Percentiles rank a stretch among this genome's conserved stretches.
These are phyloP conservation scores for Spathaspora hagerdaliae DNA, from an alignment of 805 yeast species.

Conservation along the genomic window DNA sequence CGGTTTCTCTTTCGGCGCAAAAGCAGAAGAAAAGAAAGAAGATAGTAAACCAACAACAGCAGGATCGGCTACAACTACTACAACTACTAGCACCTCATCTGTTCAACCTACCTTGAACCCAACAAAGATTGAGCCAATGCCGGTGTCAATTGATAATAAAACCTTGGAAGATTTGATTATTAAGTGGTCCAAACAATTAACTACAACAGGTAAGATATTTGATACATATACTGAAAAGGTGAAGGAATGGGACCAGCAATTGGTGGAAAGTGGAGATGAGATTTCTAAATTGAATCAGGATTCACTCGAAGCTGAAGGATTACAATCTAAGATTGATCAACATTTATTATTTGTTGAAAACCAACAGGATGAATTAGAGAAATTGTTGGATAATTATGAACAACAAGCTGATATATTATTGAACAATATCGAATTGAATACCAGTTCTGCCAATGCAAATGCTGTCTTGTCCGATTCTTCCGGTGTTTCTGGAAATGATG, in stretches of 20 bases:
- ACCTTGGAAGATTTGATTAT: constrained; percentile 89
- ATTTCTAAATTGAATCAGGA: constrained; percentile 74
- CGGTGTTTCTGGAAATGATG: background rate
- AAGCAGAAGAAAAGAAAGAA: constrained; percentile 17
- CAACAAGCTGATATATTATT: constrained; percentile 56
- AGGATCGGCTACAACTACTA: constrained; percentile 4
- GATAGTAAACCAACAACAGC: constrained; percentile 9
- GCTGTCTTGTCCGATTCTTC: constrained; percentile 3
- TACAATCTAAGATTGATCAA: constrained; percentile 83
- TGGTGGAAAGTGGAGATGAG: constrained; percentile 83
- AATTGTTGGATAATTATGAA: constrained; percentile 78
- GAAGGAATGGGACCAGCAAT: constrained; percentile 78
- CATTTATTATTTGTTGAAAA: constrained; percentile 79
- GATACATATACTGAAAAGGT: constrained; percentile 70
- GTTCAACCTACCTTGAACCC: constrained; percentile 36
- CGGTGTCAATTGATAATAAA: constrained; percentile 80
- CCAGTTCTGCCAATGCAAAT: constrained; percentile 21
- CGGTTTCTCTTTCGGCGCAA: constrained; percentile 25
- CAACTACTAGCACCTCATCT: constrained; percentile 8
- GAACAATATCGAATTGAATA: constrained; percentile 29
- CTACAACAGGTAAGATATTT: constrained; percentile 70
- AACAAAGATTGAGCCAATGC: constrained; percentile 59
- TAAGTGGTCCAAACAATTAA: constrained; percentile 87
- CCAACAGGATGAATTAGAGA: constrained; percentile 89
- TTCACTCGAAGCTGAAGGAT: constrained; percentile 76